Percentiles rank a stretch among this genome's conserved stretches.
These are phyloP conservation scores for Takashimella koratensis DNA, from an alignment of 1,284 basidiomycete species.

Conservation along the genomic window DNA sequence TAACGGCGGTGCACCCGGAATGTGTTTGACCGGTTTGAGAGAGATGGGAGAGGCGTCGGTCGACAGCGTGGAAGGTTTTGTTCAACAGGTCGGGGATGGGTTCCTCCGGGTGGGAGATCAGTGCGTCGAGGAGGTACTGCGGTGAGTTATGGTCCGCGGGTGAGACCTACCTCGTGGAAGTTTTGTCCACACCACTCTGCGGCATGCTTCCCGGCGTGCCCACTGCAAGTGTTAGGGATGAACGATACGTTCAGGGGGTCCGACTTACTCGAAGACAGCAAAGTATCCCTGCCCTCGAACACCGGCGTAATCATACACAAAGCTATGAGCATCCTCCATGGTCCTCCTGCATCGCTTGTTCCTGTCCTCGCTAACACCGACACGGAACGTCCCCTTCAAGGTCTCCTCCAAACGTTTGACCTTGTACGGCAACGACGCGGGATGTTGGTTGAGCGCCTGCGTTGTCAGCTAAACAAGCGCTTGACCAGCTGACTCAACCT, in stretches of 20 bases:
- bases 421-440: conserved; percentile 25
- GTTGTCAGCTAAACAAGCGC: conserved; percentile 30
- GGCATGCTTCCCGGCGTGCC: conserved; percentile 96
- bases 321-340: conserved; percentile 98
- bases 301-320: conserved; percentile 87
- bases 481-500: conserved; percentile 36
- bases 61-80: conserved; percentile 87
- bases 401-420: neutral
- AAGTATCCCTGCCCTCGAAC: conserved; percentile 95
- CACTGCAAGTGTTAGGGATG: conserved; percentile 46
- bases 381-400: conserved; percentile 58
- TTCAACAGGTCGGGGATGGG: conserved; percentile 87
- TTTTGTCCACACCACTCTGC: conserved; percentile 98
- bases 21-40: conserved; percentile 86
- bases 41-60: conserved; percentile 72
- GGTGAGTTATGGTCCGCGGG: neutral
- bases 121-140: conserved; percentile 49
- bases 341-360: conserved; percentile 80
- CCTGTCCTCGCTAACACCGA: conserved; percentile 83
- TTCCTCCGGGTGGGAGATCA: conserved; percentile 43
- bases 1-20: conserved; percentile 95
- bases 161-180: conserved; percentile 74
- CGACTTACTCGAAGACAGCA: conserved; percentile 77
- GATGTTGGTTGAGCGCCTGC: conserved; percentile 50
- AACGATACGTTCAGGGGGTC: neutral